Conservation (phyloP, 257 asterid species). For the Catharanthus roseus region DNA sequence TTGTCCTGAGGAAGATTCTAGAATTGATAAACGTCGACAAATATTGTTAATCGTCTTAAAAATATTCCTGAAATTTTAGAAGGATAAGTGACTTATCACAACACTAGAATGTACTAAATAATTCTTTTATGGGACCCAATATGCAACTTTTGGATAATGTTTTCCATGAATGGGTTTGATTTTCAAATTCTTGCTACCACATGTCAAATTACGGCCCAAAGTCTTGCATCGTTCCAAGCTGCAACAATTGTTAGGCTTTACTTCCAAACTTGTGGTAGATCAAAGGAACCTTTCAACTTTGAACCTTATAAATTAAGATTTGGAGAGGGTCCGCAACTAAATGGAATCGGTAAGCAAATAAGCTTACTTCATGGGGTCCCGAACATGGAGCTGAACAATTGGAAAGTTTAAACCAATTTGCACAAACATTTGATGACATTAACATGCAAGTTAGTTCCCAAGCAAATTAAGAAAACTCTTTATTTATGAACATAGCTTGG, state of each 20-base stretch:
- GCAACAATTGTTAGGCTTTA: constrained; percentile 50
- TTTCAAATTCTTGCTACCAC: constrained; percentile 72
- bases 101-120: constrained; percentile 48
- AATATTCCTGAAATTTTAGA: constrained; percentile 78
- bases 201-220: constrained; percentile 62
- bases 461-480: constrained; percentile 30
- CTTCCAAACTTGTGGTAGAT: constrained; percentile 44
- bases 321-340: constrained; percentile 44
- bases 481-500: constrained; percentile 44
- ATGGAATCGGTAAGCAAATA: constrained; percentile 40
- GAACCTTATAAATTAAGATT: constrained; percentile 53
- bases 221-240: constrained; percentile 82
- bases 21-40: constrained; percentile 95
- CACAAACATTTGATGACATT: constrained; percentile 42
- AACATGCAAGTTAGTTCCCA: constrained; percentile 44
- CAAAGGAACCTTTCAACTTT: constrained; percentile 68
- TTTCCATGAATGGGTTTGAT: constrained; percentile 53
- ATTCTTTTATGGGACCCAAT: constrained; percentile 50
- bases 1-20: constrained; percentile 85
- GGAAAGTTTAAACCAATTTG: constrained; percentile 59
- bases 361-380: constrained; percentile 85
- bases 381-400: constrained; percentile 81
- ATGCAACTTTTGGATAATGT: constrained; percentile 48
- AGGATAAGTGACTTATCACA: constrained; percentile 71
- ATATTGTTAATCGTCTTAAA: constrained; percentile 98